Evolutionary conservation across 441 rosid species (phyloP), one percentile per base, ranked within the genome.

Genomic region (Breynia disticha): DNA sequence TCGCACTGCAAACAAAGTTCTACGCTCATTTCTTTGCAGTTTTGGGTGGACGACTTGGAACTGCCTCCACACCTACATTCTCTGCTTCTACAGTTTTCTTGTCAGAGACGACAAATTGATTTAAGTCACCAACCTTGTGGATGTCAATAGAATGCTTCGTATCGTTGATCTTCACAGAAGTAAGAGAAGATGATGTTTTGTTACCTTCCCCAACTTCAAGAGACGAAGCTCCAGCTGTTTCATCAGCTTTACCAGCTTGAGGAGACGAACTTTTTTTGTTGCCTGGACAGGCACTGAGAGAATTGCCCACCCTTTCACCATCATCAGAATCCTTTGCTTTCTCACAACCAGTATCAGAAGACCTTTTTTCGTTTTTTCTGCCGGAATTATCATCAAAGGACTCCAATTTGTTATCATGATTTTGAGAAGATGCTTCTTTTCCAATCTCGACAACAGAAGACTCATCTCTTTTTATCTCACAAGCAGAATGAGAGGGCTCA

Each of bases 11-110:
- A 24, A 24, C 32, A 24, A 24, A 24, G 32, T 2, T 24, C 32
- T 24, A 24, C 7, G 32, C 32, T 24, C 4, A 59, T n/a, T 53
- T 48, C 22, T 58, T 11, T 5, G 19, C 52, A 46, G 24, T 43
- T 45, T 32, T 19, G 16, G 19, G 8, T 13, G 41, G 38, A 32
- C 48, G 16, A 28, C 0, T 11, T 44, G 51, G 47, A 50, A 66
- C 44, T 44, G 19, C 55, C 59, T 49, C 65, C 0, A 2, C 28
- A 13, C 20, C 56, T 46, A 28, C 45, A n/a, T 58, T 39, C 17
- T 52, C 46, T 14, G 55, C 28, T 51, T 63, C 57, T 16, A 57
- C 35, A 54, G 46, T 46, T 17, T 47, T 50, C 54, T 61, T 60
- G 15, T 41, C 51, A 37, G 48, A 1, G 17, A 45, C 59, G 13